Percentiles rank a stretch among this genome's conserved stretches.
phyloP scores from a whole-genome alignment of 2,329 filamentous ascomycete genomes.

The Penicillium sp. region DNA sequence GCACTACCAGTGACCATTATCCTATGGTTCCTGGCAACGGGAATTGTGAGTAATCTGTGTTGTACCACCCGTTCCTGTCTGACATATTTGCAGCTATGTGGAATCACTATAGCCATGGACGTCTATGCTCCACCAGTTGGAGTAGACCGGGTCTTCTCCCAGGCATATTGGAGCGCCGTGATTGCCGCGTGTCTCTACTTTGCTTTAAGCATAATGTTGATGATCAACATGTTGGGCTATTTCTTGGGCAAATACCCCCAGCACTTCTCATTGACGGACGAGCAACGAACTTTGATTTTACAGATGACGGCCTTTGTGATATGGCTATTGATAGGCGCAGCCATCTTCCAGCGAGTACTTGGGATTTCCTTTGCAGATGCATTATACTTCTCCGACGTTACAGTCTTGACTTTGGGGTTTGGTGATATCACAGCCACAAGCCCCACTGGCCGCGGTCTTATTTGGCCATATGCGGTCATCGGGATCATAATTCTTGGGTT shows the following conservation, averaged over 20 bases:
- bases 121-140: constrained; percentile 56
- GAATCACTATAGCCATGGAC: constrained; percentile 67
- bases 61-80: neutral
- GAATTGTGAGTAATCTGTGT: constrained; percentile 49
- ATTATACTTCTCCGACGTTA: constrained; percentile 77
- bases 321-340: constrained; percentile 76
- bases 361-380: constrained; percentile 76
- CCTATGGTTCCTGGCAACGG: constrained; percentile 70
- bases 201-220: constrained; percentile 72
- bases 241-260: constrained; percentile 73
- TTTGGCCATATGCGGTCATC: constrained; percentile 81
- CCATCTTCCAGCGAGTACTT: constrained; percentile 73
- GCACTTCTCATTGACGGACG: constrained; percentile 75
- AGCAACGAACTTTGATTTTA: constrained; percentile 84
- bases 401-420: constrained; percentile 63
- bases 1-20: constrained; percentile 82
- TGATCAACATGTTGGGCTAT: constrained; percentile 78
- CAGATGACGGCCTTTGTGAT: constrained; percentile 85
- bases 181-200: constrained; percentile 81
- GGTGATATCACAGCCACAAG: constrained; percentile 62
- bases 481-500: constrained; percentile 84
- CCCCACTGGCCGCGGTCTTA: constrained; percentile 65
- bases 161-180: constrained; percentile 85
- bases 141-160: constrained; percentile 63
- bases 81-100: constrained; percentile 55